A percentile compares a stretch with the other conserved stretches of the same genome.
Conservation (phyloP, 345 rosid species). For the Eucalyptus camaldulensis region DNA sequence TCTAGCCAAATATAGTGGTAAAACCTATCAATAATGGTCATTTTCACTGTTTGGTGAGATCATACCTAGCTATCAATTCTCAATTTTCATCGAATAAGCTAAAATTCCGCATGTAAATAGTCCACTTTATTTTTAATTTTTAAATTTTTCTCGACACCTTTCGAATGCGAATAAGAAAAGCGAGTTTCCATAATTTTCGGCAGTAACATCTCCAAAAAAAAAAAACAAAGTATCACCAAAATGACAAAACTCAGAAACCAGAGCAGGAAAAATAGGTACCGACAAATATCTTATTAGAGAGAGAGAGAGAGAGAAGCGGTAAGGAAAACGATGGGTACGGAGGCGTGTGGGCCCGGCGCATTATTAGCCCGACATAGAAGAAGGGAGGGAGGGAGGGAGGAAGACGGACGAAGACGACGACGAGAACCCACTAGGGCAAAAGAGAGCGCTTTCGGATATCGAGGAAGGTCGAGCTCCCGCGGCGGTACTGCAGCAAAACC, state of each 20-base stretch:
- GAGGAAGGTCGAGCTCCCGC: not conserved
- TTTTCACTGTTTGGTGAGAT: not conserved
- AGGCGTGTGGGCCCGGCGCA: not conserved
- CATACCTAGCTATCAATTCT: not conserved
- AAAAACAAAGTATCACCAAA: not conserved
- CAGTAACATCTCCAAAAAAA: not conserved
- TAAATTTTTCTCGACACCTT: not conserved
- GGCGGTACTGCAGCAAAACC: not conserved
- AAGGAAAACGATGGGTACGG: not conserved
- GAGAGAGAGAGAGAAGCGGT: not conserved
- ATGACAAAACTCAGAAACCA: not conserved
- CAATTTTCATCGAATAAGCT: not conserved
- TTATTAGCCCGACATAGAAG: not conserved
- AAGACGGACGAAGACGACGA: not conserved
- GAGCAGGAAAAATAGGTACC: not conserved
- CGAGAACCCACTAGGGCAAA: not conserved
- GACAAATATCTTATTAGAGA: not conserved
- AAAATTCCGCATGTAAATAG: not conserved
- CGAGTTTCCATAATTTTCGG: not conserved
- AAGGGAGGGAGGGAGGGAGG: not conserved
- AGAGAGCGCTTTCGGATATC: not conserved
- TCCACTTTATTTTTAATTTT: not conserved
- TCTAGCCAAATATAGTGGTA: accelerated
- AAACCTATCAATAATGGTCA: not conserved
- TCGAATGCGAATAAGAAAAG: not conserved